These are phyloP conservation scores for Podila horticola DNA, from an alignment of 192 early-diverging fungal genomes.

Conservation along the genomic window DNA sequence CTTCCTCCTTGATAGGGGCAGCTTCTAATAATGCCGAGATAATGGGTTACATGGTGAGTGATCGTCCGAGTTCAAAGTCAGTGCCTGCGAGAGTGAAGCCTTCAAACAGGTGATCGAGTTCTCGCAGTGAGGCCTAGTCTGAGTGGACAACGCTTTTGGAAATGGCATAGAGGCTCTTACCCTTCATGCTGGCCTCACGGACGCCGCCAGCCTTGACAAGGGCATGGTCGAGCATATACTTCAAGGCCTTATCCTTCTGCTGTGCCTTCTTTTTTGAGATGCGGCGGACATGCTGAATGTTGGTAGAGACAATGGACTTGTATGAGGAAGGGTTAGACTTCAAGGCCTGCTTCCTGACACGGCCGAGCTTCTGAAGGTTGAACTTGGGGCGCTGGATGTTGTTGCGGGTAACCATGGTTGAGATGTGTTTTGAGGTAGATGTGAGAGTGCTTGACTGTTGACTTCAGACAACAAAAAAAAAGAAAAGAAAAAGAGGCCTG, in stretches of 20 bases:
- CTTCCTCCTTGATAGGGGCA: conserved; percentile 32
- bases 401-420: conserved; percentile 49
- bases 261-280: conserved; percentile 52
- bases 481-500: neutral
- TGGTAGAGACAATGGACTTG: conserved; percentile 44
- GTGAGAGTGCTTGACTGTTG: neutral
- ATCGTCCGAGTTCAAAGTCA: neutral
- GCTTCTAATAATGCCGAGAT: conserved; percentile 15
- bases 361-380: conserved; percentile 50
- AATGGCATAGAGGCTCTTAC: conserved; percentile 4
- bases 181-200: conserved; percentile 48
- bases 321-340: conserved; percentile 49
- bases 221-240: conserved; percentile 32
- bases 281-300: conserved; percentile 48
- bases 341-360: conserved; percentile 51
- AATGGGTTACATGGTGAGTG: neutral
- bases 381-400: conserved; percentile 50
- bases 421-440: conserved; percentile 2
- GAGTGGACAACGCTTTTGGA: too few species aligned
- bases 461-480: too few species aligned
- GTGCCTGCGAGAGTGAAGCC: too few species aligned
- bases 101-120: too few species aligned
- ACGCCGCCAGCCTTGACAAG: conserved; percentile 49
- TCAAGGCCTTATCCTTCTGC: conserved; percentile 34
- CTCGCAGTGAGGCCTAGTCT: too few species aligned